Evolutionary conservation across 805 yeast species (phyloP).

Genomic region (Saturnispora hagleri): DNA sequence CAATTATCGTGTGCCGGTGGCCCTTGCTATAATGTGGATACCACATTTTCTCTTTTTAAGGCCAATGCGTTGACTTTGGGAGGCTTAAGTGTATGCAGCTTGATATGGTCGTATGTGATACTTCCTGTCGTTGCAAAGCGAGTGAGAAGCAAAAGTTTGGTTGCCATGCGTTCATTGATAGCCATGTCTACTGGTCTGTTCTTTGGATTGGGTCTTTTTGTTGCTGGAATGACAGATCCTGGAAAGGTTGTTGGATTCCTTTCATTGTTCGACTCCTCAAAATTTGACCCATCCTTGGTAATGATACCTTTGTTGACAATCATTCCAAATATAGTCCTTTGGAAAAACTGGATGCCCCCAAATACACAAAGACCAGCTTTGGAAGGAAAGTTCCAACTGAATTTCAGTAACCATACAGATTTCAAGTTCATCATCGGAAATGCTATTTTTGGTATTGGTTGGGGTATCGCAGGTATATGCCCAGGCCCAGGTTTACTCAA

Average conservation of each 20-base stretch:
- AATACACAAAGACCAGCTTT: constrained; percentile 16
- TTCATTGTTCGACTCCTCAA: constrained; percentile 26
- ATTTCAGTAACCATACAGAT: constrained; percentile 20
- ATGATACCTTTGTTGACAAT: constrained; percentile 37
- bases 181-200: constrained; percentile 21
- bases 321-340: constrained; percentile 35
- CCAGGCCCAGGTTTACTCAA: constrained; percentile 43
- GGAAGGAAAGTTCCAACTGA: constrained; percentile 18
- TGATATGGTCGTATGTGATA: constrained; percentile 17
- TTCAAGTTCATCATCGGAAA: constrained; percentile 33
- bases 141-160: constrained; percentile 1
- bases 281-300: constrained; percentile 39
- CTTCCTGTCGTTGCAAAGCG: constrained; percentile 20
- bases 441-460: constrained; percentile 40
- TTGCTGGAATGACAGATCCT: constrained; percentile 40
- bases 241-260: constrained; percentile 39
- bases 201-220: constrained; percentile 38
- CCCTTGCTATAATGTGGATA: constrained; percentile 18
- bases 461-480: constrained; percentile 45
- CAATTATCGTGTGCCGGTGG: background rate
- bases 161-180: constrained; percentile 3
- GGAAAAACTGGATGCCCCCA: constrained; percentile 23
- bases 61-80: constrained; percentile 12
- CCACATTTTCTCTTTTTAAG: constrained; percentile 11
- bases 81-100: constrained; percentile 8